These are phyloP conservation scores for Microcyclosporella mali DNA, from an alignment of 2,329 filamentous ascomycete genomes.

Conservation along the genomic window DNA sequence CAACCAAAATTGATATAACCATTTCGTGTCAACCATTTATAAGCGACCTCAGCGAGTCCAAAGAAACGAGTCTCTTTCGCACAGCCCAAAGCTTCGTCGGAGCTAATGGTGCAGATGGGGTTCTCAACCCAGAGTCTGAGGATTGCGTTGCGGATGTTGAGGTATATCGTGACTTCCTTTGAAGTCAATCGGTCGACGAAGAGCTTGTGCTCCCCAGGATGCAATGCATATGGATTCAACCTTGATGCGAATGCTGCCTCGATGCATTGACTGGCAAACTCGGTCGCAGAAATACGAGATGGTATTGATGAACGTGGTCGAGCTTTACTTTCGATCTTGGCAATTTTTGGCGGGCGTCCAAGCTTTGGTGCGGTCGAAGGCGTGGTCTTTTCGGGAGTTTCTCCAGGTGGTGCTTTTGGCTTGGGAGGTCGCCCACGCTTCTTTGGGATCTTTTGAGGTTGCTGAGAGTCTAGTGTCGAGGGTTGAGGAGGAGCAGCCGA, in stretches of 20 bases:
- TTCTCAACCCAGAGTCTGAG: constrained; percentile 84
- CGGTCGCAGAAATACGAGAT: constrained; percentile 59
- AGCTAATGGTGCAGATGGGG: constrained; percentile 72
- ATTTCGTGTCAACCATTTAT: constrained; percentile 82
- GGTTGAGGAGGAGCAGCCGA: constrained; percentile 4
- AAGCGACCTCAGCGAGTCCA: constrained; percentile 77
- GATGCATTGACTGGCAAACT: constrained; percentile 89
- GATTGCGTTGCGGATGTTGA: constrained; percentile 94
- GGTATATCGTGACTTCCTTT: constrained; percentile 85
- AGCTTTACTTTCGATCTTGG: constrained; percentile 21
- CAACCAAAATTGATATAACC: constrained; percentile 98
- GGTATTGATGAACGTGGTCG: constrained; percentile 66
- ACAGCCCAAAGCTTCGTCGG: constrained; percentile 84
- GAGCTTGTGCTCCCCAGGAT: constrained; percentile 75
- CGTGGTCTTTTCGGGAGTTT: constrained; percentile 2
- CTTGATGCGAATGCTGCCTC: constrained; percentile 82
- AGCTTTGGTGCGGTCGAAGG: constrained; percentile 13
- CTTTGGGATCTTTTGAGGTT: constrained; percentile 14
- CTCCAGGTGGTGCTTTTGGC: constrained; percentile 6
- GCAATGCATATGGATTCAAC: constrained; percentile 81
- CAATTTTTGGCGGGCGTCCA: constrained; percentile 21
- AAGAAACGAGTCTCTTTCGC: constrained; percentile 85
- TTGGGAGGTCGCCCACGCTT: constrained; percentile 31
- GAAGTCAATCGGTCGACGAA: constrained; percentile 77
- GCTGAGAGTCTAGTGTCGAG: neutral